Conservation (phyloP, 768 basidiomycete genomes). For the Boletus rubropictus region DNA sequence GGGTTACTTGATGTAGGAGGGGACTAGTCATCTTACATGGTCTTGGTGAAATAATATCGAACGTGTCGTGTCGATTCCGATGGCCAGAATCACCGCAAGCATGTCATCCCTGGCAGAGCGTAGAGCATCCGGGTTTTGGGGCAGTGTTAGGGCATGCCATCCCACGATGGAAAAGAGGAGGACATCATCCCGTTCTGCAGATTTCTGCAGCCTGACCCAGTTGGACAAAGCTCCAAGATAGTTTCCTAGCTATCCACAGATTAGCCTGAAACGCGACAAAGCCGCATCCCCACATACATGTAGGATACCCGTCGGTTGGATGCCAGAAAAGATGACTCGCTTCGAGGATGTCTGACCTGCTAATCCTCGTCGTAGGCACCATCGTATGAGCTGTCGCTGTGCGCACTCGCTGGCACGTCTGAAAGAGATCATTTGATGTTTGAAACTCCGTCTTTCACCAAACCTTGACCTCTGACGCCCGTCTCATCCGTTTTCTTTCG, state of each 20-base stretch:
- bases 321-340: constrained; percentile 76
- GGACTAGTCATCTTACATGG: constrained; percentile 48
- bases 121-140: constrained; percentile 70
- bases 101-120: constrained; percentile 62
- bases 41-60: constrained; percentile 85
- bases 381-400: not conserved
- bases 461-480: constrained; percentile 5
- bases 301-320: constrained; percentile 88
- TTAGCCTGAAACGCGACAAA: constrained; percentile 3
- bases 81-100: constrained; percentile 77
- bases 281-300: constrained; percentile 49
- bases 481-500: not conserved
- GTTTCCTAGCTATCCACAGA: constrained; percentile 69
- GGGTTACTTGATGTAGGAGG: not conserved
- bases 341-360: constrained; percentile 5
- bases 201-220: constrained; percentile 78
- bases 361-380: constrained; percentile 6
- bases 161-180: constrained; percentile 87
- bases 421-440: constrained; percentile 17
- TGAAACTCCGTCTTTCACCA: constrained; percentile 30
- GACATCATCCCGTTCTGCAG: constrained; percentile 50
- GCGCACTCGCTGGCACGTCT: constrained; percentile 7
- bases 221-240: constrained; percentile 86
- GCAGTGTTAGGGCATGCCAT: constrained; percentile 90
- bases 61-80: constrained; percentile 74